A percentile compares a stretch with the other conserved stretches of the same genome.
phyloP scores from a whole-genome alignment of 495 filamentous ascomycete species.

The Hypoxylon fuscum region DNA sequence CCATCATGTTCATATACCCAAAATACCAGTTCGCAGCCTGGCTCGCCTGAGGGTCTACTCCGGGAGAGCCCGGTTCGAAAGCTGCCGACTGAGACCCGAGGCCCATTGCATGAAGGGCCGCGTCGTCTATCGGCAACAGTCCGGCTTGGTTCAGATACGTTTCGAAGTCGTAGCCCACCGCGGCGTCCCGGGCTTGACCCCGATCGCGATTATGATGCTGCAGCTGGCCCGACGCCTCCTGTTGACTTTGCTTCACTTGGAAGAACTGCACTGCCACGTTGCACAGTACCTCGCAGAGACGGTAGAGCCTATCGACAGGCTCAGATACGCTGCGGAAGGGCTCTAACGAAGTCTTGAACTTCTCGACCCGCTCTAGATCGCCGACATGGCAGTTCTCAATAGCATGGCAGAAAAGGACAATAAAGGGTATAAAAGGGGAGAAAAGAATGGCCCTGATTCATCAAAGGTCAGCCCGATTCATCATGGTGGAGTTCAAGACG shows the following conservation, averaged over 20 bases:
- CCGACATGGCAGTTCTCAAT: slow-evolving; percentile 54
- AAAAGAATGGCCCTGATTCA: slow-evolving; percentile 63
- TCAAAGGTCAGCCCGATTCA: background rate
- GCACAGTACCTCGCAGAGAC: slow-evolving; percentile 64
- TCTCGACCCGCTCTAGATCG: slow-evolving; percentile 60
- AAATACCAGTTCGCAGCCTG: slow-evolving; percentile 70
- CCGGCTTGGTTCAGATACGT: slow-evolving; percentile 67
- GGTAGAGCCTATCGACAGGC: slow-evolving; percentile 63
- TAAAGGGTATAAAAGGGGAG: slow-evolving; percentile 69
- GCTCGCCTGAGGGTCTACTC: slow-evolving; percentile 40
- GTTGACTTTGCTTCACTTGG: slow-evolving; percentile 58
- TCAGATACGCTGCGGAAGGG: slow-evolving; percentile 59
- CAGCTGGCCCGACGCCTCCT: slow-evolving; percentile 47
- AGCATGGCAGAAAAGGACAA: slow-evolving; percentile 70
- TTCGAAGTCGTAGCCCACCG: slow-evolving; percentile 66
- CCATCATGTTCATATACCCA: slow-evolving; percentile 68
- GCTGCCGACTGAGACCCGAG: slow-evolving; percentile 10
- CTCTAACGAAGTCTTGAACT: slow-evolving; percentile 63
- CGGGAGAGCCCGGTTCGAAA: background rate
- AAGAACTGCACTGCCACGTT: slow-evolving; percentile 67
- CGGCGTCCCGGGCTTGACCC: slow-evolving; percentile 36
- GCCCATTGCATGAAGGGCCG: background rate
- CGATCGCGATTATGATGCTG: slow-evolving; percentile 28
- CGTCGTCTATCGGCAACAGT: slow-evolving; percentile 53
- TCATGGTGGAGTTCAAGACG: background rate